Evolutionary conservation across 805 yeast genomes (phyloP), one percentile per base, ranked within the genome.

Genomic region (Naumovozyma dairenensis): DNA sequence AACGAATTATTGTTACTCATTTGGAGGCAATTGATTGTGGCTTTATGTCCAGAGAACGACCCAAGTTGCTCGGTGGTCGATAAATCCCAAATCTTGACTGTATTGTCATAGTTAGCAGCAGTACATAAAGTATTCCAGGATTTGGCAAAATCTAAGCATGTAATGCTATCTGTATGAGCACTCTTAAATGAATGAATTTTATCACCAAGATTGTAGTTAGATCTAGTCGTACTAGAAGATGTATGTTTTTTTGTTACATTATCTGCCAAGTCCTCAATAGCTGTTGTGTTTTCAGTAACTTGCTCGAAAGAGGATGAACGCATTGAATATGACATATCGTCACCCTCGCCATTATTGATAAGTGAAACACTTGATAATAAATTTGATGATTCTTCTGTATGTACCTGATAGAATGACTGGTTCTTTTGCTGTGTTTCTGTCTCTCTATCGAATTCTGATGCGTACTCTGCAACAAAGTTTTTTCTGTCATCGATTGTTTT

Each of bases 31-130:
- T 61, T 65, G 4, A 80, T 79, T n/a, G 74, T 59, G 0, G 82
- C 73, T 20, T 40, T 29, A 50, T 80, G 89, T n/a, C 85, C 86
- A 36, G 65, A 71, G 29, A 80, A 62, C 21, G 63, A 48, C 2
- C 77, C 75, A n/a, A 60, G 43, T 30, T 69, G 67, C 38, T 62
- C 63, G 6, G 72, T 68, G 14, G 69, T 63, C 21, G 76, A 69
- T 46, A 80, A 56, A 60, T 86, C 94, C 95, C 95, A 85, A 5
- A 86, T 81, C 42, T 78, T 69, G 6, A 85, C 80, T 0, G 81
- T 72, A 51, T 77, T 82, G 51, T 85, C 95, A 46, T 74, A 60
- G 4, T 86, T 72, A 4, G 48, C 55, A 0, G 94, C 84, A 14
- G 87, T 72, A 1, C 83, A 85, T 56, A 84, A 46, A 1, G 77